Evolutionary conservation across 2,329 filamentous ascomycete species (phyloP).

Genomic region (Talaromyces verruculosus): DNA sequence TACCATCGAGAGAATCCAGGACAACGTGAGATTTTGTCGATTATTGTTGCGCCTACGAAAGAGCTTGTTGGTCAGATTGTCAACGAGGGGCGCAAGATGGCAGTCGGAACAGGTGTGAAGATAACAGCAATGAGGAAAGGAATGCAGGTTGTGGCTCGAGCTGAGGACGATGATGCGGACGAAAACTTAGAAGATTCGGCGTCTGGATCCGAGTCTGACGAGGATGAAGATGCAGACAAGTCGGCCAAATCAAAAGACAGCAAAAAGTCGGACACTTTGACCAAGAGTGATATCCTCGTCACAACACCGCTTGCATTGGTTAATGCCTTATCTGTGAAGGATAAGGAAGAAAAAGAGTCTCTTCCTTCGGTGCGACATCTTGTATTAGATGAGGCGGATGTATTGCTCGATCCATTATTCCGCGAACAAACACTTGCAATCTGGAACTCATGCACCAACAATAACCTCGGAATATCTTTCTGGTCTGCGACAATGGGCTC

Average conservation of each 20-base stretch:
- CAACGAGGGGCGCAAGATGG: conserved; percentile 78
- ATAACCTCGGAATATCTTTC: conserved; percentile 70
- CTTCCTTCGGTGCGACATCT: conserved; percentile 71
- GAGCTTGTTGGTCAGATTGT: conserved; percentile 80
- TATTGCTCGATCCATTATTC: conserved; percentile 88
- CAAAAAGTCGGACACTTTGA: conserved; percentile 49
- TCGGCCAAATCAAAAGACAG: conserved; percentile 32
- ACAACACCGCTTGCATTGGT: conserved; percentile 77
- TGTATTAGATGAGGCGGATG: conserved; percentile 90
- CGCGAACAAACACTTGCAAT: conserved; percentile 81
- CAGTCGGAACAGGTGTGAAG: conserved; percentile 72
- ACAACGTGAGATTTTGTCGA: conserved; percentile 62
- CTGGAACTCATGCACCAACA: conserved; percentile 74
- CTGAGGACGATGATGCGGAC: conserved; percentile 41
- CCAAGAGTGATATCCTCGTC: conserved; percentile 76
- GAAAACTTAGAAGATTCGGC: conserved; percentile 20
- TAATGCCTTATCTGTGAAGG: conserved; percentile 63
- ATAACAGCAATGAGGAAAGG: conserved; percentile 82
- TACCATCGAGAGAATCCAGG: conserved; percentile 51
- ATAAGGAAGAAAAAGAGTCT: conserved; percentile 46
- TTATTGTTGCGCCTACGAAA: conserved; percentile 76
- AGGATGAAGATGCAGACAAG: conserved; percentile 33
- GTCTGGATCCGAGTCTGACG: conserved; percentile 41
- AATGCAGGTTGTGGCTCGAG: conserved; percentile 64
- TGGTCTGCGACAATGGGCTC: conserved; percentile 99